These are phyloP conservation scores for Pyricularia grisea DNA, from an alignment of 2,329 filamentous ascomycete species.

Conservation along the genomic window DNA sequence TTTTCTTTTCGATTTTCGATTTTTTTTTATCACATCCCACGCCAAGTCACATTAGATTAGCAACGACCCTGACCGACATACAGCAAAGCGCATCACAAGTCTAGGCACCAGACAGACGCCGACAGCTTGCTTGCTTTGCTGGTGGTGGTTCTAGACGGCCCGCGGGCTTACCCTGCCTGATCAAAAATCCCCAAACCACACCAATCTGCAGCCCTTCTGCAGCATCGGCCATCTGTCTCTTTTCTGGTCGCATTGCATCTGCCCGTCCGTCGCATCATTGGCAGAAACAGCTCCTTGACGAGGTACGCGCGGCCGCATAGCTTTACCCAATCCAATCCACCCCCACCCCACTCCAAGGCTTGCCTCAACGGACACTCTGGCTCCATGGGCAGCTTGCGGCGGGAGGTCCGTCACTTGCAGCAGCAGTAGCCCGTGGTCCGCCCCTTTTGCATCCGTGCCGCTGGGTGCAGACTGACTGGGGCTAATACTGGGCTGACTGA, in stretches of 20 bases:
- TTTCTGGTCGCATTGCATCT: background rate
- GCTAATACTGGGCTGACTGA: background rate
- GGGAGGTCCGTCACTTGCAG: background rate
- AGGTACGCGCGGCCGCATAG: background rate
- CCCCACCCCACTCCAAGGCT: background rate
- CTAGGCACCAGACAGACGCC: background rate
- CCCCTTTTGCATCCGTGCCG: background rate
- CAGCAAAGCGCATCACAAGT: background rate
- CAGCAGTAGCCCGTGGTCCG: background rate
- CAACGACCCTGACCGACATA: background rate
- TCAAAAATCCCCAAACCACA: background rate
- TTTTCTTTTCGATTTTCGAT: no score
- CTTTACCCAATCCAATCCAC: background rate
- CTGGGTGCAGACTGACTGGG: background rate
- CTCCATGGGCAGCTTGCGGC: background rate
- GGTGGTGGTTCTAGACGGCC: background rate
- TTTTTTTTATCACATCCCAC: background rate
- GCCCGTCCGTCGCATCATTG: background rate
- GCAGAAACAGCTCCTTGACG: background rate
- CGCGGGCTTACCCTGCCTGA: background rate
- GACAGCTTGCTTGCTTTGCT: background rate
- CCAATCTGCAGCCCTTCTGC: slow-evolving; percentile 2
- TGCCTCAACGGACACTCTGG: background rate
- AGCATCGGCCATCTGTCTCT: background rate
- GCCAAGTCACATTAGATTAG: background rate